These are phyloP conservation scores for Leishmania gerbilli DNA, from an alignment of 208 protist species.

Conservation along the genomic window DNA sequence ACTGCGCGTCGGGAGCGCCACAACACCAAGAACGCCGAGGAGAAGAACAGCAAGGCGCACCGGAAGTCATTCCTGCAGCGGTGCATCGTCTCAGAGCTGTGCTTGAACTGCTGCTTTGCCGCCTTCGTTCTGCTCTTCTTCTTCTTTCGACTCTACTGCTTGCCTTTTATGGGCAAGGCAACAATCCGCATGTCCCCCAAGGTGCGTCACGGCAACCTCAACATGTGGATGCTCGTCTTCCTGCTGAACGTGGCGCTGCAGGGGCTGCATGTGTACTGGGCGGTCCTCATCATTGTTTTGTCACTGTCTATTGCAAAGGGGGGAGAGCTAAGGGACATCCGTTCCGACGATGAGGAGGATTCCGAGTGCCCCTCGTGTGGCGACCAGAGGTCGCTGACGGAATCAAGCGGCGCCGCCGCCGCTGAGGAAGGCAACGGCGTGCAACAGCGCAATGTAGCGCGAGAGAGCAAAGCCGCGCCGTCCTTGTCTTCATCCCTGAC, in stretches of 20 bases:
- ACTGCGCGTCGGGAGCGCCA: conserved; percentile 23
- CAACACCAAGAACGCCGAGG: conserved; percentile 23
- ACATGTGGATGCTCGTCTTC: conserved; percentile 49
- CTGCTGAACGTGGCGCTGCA: conserved; percentile 70
- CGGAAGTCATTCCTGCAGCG: conserved; percentile 26
- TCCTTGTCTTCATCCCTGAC: not conserved
- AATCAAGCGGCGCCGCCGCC: conserved; percentile 11
- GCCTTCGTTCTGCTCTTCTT: conserved; percentile 58
- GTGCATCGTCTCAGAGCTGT: conserved; percentile 37
- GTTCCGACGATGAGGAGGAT: conserved; percentile 51
- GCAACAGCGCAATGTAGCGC: not conserved
- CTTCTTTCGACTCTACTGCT: conserved; percentile 64
- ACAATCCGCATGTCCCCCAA: conserved; percentile 35
- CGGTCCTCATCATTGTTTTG: conserved; percentile 53
- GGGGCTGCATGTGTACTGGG: conserved; percentile 74
- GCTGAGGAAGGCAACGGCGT: not conserved
- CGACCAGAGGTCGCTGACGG: conserved; percentile 13
- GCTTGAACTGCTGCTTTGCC: conserved; percentile 48
- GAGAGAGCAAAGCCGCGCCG: not conserved
- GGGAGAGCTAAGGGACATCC: conserved; percentile 54
- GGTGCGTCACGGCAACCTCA: conserved; percentile 55
- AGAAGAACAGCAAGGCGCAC: conserved; percentile 31
- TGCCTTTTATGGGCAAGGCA: conserved; percentile 45
- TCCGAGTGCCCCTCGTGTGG: conserved; percentile 25
- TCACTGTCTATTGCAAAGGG: conserved; percentile 26